Base-by-base conservation (phyloP, 257 asterid genomes). In the Coffea eugenioides region DNA sequence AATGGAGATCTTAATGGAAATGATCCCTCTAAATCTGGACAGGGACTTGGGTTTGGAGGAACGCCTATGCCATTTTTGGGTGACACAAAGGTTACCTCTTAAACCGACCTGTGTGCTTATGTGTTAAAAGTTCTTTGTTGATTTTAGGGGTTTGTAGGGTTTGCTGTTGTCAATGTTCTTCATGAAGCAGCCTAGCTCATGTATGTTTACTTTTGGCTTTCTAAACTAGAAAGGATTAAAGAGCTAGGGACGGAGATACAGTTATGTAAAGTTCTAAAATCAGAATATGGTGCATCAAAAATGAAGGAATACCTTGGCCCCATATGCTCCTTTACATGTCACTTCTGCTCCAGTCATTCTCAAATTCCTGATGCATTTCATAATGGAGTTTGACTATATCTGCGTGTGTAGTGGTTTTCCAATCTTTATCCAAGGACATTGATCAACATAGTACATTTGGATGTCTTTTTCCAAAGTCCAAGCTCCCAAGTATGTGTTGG, bases 51-150 rank as follows among this genome's bases (percentile, higher is more conserved):
- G 75, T 92, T 80, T 87, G 94, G 97, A 74, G 95, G 93, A 85
- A 88, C 98, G 85, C 96, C 97, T 56, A 91, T 96, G 99, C 99
- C 97, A 34, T 90, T 84, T 80, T 83, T 93, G 78, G 99, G 97
- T 80, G 97, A 94, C 85, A 91, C 98, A 64, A 91, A 94, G 95
- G 99, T 93, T n/a, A 52, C 52, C 51, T 77, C 36, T 66, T 70
- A 56, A 51, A 3, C 83, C 48, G 57, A 52, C 77, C 4, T 65
- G 31, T 10, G 23, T 52, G 45, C 61, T 54, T 15, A 54, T 15
- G 43, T 54, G 61, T 54, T 31, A 31, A 54, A 54, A 54, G 3
- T 11, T 72, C 72, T 23, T 67, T 45, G 1, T 48, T 59, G 23
- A 12, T 20, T 20, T 20, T 59, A 74, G 59, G 59, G 0, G 59